These are phyloP conservation scores for Colletotrichum orbiculare DNA, from an alignment of 2,329 filamentous ascomycete species.

Conservation along the genomic window DNA sequence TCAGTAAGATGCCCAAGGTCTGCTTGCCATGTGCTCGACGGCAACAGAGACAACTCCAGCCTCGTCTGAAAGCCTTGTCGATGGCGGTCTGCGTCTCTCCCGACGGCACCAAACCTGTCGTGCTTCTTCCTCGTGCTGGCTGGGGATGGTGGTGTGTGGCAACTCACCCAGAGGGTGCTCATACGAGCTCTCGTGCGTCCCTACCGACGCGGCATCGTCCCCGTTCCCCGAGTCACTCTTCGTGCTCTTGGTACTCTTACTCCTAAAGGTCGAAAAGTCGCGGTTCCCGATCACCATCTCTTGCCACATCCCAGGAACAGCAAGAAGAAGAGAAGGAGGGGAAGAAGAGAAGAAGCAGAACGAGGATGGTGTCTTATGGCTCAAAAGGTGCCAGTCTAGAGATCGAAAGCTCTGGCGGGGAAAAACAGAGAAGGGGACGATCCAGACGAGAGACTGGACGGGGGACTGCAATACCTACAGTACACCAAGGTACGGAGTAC, in stretches of 20 bases:
- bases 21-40: not conserved
- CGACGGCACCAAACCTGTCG: not conserved
- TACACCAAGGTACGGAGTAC: too few species aligned
- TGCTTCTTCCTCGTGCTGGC: not conserved
- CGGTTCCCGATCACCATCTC: slow-evolving; percentile 37
- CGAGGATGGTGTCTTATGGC: slow-evolving; percentile 9
- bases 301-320: slow-evolving; percentile 35
- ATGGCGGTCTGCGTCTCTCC: not conserved
- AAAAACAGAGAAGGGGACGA: slow-evolving; percentile 15
- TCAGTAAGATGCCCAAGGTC: slow-evolving; percentile 14
- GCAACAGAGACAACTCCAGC: not conserved
- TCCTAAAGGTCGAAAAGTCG: slow-evolving; percentile 34
- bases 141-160: not conserved
- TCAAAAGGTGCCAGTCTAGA: slow-evolving; percentile 21
- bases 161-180: slow-evolving; percentile 36
- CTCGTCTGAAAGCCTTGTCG: not conserved
- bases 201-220: slow-evolving; percentile 34
- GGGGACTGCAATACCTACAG: not conserved
- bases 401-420: slow-evolving; percentile 30
- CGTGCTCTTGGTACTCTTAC: slow-evolving; percentile 36
- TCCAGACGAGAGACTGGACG: slow-evolving; percentile 16
- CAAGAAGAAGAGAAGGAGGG: slow-evolving; percentile 7
- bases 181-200: slow-evolving; percentile 35
- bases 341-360: slow-evolving; percentile 8
- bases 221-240: slow-evolving; percentile 37